A percentile compares a stretch with the other conserved stretches of the same genome.
Conservation (phyloP, 192 early-diverging fungal genomes). For the Gorgonomyces haynaldii region DNA sequence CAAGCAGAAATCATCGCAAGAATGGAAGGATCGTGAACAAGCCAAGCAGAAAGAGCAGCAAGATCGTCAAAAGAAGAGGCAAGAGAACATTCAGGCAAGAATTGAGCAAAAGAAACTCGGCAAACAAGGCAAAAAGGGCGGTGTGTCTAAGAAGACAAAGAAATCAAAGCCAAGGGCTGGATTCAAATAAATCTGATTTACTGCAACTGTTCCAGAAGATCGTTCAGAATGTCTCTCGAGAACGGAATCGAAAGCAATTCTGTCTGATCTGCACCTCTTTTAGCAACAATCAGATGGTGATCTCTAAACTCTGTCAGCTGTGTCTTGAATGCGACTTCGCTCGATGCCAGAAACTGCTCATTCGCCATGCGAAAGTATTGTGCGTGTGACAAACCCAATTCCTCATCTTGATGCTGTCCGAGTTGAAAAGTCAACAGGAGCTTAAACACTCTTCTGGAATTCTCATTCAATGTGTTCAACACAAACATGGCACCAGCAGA, state of each 20-base stretch:
- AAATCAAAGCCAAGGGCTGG: too few species aligned
- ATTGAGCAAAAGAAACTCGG: constrained; percentile 64
- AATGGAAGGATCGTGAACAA: constrained; percentile 72
- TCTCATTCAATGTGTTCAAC: constrained; percentile 65
- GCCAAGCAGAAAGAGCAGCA: constrained; percentile 48
- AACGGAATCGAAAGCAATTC: too few species aligned
- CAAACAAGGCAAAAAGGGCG: constrained; percentile 57
- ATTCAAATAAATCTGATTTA: too few species aligned
- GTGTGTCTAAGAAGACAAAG: too few species aligned
- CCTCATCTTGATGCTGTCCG: constrained; percentile 2
- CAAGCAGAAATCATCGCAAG: constrained; percentile 74
- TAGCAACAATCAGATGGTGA: constrained; percentile 71
- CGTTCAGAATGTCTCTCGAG: too few species aligned
- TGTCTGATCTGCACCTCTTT: too few species aligned
- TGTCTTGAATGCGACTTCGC: constrained; percentile 74
- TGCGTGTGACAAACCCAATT: constrained; percentile 52
- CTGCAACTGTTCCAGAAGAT: too few species aligned
- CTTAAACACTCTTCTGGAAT: constrained; percentile 74
- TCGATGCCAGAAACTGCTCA: constrained; percentile 74
- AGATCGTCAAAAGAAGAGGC: constrained; percentile 65
- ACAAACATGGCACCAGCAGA: constrained; percentile 39
- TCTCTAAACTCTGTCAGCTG: constrained; percentile 88
- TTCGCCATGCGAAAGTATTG: constrained; percentile 59
- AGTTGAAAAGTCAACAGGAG: constrained; percentile 38
- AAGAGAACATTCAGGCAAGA: constrained; percentile 72